These are phyloP conservation scores for Akanthomyces lecanii DNA, from an alignment of 2,329 filamentous ascomycete species.

Conservation along the genomic window DNA sequence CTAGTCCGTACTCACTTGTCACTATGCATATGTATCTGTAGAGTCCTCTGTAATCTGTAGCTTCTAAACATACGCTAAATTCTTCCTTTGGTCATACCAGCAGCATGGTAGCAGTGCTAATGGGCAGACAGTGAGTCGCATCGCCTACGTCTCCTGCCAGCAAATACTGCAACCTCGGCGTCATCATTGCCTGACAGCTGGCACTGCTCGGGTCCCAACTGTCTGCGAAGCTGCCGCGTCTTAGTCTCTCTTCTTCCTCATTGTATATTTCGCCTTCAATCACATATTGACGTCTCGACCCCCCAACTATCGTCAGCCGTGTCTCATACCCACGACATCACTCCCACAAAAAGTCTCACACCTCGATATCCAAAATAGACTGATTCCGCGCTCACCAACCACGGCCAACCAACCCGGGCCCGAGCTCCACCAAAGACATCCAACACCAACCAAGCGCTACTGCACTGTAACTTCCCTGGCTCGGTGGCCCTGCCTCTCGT, in stretches of 20 bases:
- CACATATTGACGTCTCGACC: not conserved
- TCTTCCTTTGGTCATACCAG: not conserved
- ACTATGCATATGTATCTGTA: no score
- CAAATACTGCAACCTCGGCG: not conserved
- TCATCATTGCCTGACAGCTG: no score
- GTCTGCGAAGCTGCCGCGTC: no score
- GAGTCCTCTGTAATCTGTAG: no score
- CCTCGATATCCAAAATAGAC: not conserved
- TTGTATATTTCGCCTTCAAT: not conserved
- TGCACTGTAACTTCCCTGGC: slow-evolving; percentile 1
- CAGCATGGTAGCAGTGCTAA: not conserved
- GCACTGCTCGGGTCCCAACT: no score
- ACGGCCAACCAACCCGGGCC: not conserved
- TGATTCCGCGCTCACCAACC: not conserved
- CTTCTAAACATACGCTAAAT: no score
- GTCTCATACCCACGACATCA: not conserved
- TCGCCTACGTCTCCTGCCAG: not conserved
- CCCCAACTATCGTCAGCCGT: not conserved
- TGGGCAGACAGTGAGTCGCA: not conserved
- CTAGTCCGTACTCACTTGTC: not conserved
- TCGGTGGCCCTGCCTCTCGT: not conserved
- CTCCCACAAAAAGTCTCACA: not conserved
- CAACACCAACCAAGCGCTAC: not conserved
- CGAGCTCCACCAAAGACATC: not conserved
- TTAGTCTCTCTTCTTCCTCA: no score